phyloP scores from a whole-genome alignment of 129 eudicot genomes.

The Smallanthus sonchifolius region DNA sequence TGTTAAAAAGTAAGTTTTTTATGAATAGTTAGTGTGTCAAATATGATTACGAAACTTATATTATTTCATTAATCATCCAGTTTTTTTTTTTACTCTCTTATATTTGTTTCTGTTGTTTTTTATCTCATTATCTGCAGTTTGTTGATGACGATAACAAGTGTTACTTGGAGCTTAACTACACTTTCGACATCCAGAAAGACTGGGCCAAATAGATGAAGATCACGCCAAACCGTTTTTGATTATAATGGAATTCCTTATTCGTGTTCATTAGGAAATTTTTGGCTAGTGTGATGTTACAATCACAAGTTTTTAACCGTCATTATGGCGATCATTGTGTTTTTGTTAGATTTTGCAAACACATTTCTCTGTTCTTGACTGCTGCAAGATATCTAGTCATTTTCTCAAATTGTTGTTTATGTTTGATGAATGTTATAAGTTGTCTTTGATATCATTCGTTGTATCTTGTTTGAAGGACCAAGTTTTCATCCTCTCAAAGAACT shows the following conservation, averaged over 20 bases:
- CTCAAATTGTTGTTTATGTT: constrained; percentile 10
- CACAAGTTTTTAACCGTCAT: constrained; percentile 5
- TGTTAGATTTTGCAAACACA: constrained; percentile 13
- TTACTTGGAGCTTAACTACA: constrained; percentile 55
- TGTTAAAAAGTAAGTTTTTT: not conserved
- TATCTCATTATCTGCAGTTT: constrained; percentile 28
- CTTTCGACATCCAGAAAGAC: constrained; percentile 64
- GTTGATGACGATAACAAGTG: constrained; percentile 54
- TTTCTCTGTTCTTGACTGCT: constrained; percentile 12
- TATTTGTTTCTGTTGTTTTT: not conserved
- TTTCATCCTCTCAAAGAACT: too few relatives aligned
- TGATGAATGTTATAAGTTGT: constrained; percentile 11
- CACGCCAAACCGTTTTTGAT: not conserved
- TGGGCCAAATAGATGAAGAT: constrained; percentile 33
- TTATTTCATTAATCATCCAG: not conserved
- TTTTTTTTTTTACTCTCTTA: not conserved
- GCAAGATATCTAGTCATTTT: constrained; percentile 18
- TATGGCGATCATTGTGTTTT: constrained; percentile 10
- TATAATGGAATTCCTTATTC: not conserved
- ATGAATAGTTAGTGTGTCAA: not conserved
- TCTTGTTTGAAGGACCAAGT: too few relatives aligned
- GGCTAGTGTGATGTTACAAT: constrained; percentile 17
- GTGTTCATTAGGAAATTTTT: constrained; percentile 20
- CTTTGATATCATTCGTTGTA: not conserved
- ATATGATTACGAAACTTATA: not conserved